Evolutionary conservation across 352 stramenopile genomes (phyloP).

Genomic region (Peronospora tabacina): DNA sequence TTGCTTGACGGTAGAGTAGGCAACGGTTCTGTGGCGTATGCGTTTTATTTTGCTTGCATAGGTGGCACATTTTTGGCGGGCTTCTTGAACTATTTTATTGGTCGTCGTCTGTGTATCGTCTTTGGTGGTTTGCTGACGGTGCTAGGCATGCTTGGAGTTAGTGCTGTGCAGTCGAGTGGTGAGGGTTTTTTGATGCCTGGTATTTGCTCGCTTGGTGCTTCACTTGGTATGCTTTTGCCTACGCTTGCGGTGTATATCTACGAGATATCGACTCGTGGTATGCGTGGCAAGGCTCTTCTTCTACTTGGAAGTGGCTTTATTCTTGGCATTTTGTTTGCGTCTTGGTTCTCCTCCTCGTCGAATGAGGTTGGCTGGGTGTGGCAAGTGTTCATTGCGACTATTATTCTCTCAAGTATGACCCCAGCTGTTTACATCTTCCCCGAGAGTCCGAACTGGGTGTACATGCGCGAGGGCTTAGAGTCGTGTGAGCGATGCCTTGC

Average conservation of each 20-base stretch:
- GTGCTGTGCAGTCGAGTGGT: constrained; percentile 42
- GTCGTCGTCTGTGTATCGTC: constrained; percentile 67
- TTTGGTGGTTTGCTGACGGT: constrained; percentile 57
- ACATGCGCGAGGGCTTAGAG: constrained; percentile 67
- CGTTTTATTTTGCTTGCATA: constrained; percentile 53
- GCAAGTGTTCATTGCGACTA: constrained; percentile 74
- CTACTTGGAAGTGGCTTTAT: constrained; percentile 66
- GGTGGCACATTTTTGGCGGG: constrained; percentile 47
- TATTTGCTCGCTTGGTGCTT: constrained; percentile 47
- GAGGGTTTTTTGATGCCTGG: constrained; percentile 56
- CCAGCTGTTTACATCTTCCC: constrained; percentile 80
- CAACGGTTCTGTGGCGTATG: constrained; percentile 55
- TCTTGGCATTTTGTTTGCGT: constrained; percentile 46
- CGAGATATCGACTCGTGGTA: constrained; percentile 78
- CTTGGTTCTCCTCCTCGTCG: constrained; percentile 63
- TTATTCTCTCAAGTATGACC: constrained; percentile 75
- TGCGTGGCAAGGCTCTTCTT: constrained; percentile 74
- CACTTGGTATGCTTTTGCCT: constrained; percentile 59
- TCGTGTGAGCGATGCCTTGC: constrained; percentile 62
- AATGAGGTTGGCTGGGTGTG: constrained; percentile 78
- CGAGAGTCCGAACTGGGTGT: constrained; percentile 81
- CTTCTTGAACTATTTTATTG: constrained; percentile 62
- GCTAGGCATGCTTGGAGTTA: constrained; percentile 64
- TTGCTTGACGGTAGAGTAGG: constrained; percentile 52
- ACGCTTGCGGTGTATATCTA: constrained; percentile 81